Evolutionary conservation across 805 yeast genomes (phyloP), one percentile per base, ranked within the genome.

Genomic region (Saccharomycopsis amapae): DNA sequence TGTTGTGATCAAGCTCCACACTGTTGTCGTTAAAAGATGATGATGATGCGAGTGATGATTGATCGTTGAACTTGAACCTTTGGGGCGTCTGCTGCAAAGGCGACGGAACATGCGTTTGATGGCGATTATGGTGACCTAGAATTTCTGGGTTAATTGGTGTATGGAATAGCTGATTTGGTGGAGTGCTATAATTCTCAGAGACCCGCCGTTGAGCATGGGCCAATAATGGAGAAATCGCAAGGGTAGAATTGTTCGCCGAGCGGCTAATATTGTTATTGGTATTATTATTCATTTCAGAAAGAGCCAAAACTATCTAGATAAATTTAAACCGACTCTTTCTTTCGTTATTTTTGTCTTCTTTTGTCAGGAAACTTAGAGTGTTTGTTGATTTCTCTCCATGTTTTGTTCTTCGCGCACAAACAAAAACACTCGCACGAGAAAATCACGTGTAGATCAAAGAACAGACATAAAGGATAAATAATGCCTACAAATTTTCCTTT

Each of bases 191-290:
- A 42, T 34, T 47, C 22, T 65, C 53, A 45, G 32, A 55, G 62
- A 64, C 47, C 19, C 63, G 64, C 55, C 56, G 65, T 55, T 3
- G 48, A 19, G 53, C 20, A 20, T 48, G 51, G 15, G 49, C 51
- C 9, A 82, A 67, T 54, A 78, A 65, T 0, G 93, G 90, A 2
- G 89, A 81, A 23, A 84, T 81, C 23, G 81, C 81, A 40, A 84
- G 62, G 3, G 88, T 81, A 1, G 90, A 82, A 51, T 76, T 81
- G 58, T 80, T 83, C 20, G 81, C 71, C 2, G 73, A 72, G 13
- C 41, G 15, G 26, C 19, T 23, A n/a, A 25, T 23, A 24, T 18
- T 36, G 13, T 9, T 36, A 15, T 20, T 36, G 32, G 32, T 28
- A 13, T 15, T 28, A 28, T 28, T 28, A 15, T 13, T 28, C n/a